These are phyloP conservation scores for Lichtheimia hyalospora DNA, from an alignment of 371 early-diverging fungal genomes.

Conservation along the genomic window DNA sequence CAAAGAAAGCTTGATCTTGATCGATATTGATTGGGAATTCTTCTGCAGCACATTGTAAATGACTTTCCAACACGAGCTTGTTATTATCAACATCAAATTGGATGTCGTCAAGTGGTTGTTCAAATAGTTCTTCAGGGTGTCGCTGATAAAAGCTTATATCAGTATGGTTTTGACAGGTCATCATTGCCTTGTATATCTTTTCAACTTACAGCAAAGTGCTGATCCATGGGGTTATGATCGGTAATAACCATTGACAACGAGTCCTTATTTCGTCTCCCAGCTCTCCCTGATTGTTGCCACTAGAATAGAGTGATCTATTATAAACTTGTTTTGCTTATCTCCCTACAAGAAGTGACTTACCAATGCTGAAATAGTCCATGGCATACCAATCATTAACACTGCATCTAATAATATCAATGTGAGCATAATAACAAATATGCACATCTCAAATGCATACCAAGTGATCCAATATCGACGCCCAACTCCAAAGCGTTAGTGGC, in stretches of 20 bases:
- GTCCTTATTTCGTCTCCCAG: conserved; percentile 63
- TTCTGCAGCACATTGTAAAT: conserved; percentile 68
- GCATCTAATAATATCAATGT: conserved; percentile 39
- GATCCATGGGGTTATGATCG: conserved; percentile 55
- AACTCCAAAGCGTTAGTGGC: conserved; percentile 74
- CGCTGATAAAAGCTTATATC: conserved; percentile 11
- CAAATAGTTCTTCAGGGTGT: conserved; percentile 50
- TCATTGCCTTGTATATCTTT: too few relatives aligned
- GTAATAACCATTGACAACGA: conserved; percentile 59
- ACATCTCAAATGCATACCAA: conserved; percentile 29
- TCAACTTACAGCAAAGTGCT: conserved; percentile 42
- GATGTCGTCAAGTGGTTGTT: conserved; percentile 32
- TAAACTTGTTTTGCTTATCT: neutral
- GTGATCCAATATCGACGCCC: conserved; percentile 69
- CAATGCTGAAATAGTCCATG: conserved; percentile 51
- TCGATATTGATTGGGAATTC: conserved; percentile 42
- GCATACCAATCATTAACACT: conserved; percentile 60
- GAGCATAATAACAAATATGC: neutral
- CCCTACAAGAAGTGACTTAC: conserved; percentile 17
- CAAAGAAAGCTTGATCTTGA: conserved; percentile 47
- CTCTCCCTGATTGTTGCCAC: conserved; percentile 72
- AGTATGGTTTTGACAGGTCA: neutral
- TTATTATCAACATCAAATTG: conserved; percentile 39
- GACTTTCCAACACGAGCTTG: conserved; percentile 44
- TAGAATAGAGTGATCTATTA: conserved; percentile 5